These are phyloP conservation scores for Astrothelium macrocarpum DNA, from an alignment of 495 filamentous ascomycete species.

Conservation along the genomic window DNA sequence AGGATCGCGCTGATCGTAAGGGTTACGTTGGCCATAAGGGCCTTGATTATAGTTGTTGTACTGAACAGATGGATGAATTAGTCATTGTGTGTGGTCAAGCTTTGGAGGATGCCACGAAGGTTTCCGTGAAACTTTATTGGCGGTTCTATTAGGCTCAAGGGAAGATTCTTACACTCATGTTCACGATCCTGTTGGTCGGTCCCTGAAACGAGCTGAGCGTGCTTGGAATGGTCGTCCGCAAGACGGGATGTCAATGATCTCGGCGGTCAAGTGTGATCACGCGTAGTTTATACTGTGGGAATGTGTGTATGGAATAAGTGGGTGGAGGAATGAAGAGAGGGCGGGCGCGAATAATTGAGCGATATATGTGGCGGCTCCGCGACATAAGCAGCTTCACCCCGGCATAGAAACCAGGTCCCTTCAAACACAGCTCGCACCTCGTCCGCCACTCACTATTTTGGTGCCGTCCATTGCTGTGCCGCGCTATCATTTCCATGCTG, in stretches of 20 bases:
- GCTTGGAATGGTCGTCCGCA: neutral
- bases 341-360: neutral
- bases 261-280: neutral
- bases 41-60: slow-evolving; percentile 27
- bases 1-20: slow-evolving; percentile 42
- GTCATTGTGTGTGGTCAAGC: neutral
- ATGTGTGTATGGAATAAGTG: neutral
- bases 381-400: slow-evolving; percentile 5
- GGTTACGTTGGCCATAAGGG: slow-evolving; percentile 55
- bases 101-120: neutral
- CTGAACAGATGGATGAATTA: slow-evolving; percentile 12
- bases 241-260: neutral
- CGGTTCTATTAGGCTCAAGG: neutral
- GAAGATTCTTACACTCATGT: neutral
- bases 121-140: neutral
- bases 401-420: slow-evolving; percentile 1
- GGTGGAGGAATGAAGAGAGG: neutral
- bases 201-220: neutral
- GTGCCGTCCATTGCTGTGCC: neutral
- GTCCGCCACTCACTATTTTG: neutral
- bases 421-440: slow-evolving; percentile 1
- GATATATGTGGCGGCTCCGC: slow-evolving; percentile 7
- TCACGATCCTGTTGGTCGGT: neutral
- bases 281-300: neutral
- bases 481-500: neutral